Evolutionary conservation across 176 grass and related monocot genomes (phyloP), one percentile per base, ranked within the genome.

Genomic region (Panicum miliaceum): DNA sequence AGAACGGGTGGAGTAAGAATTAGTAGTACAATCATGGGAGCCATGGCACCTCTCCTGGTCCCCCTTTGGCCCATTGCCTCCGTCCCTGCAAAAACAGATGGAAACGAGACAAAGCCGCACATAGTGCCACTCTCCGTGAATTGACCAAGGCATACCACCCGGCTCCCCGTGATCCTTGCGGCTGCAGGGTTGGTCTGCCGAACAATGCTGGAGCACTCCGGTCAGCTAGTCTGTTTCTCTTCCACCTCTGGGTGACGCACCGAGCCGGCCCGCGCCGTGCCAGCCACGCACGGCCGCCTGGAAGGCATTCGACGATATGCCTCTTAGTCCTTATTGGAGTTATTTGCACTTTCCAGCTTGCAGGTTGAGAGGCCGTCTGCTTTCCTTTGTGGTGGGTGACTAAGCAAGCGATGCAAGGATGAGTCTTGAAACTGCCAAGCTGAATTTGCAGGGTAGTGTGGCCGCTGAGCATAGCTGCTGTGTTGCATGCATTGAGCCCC

Each of bases 281-380:
- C 18, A 53, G 71, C 8, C 15, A 73, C 0, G 25, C 45, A 35
- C 19, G 18, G 27, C 47, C 46, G 72, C 72, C 2, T 2, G 29
- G 48, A 32, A 54, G 32, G 29, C 57, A 50, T 75, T 75, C 50
- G 32, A 75, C 19, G 51, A 38, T 57, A 75, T 75, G 32, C 72
- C 18, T 32, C 8, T 22, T 18, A 12, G 29, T 12, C 29, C 19
- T 54, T 29, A 0, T 34, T 18, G 22, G 67, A 70, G 8, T 41
- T 46, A 2, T 71, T 11, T 6, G 22, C 12, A 2, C 6, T 71
- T 7, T 13, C 19, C 32, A 14, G 5, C 54, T 12, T 12, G 27
- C 48, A 36, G 23, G 32, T 34, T 68, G 19, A 12, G 50, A 57
- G 35, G 50, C 2, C 1, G 12, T 13, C 38, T 75, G 16, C 29